Evolutionary conservation across 2,329 filamentous ascomycete genomes (phyloP).

Genomic region (Trichocomaceae sp.): DNA sequence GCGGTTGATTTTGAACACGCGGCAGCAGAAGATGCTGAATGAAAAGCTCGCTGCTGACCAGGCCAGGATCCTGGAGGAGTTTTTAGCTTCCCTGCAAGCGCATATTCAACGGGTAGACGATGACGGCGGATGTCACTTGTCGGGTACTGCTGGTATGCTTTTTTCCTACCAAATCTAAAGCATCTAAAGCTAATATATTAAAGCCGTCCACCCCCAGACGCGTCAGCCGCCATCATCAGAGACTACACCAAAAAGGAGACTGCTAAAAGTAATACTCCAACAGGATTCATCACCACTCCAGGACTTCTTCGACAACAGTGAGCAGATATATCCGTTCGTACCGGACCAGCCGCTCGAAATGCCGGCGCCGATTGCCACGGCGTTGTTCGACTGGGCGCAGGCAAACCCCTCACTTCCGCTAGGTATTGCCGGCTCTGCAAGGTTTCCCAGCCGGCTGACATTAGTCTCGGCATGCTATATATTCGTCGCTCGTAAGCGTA

Average conservation of each 20-base stretch:
- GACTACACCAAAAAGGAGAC: slow-evolving; percentile 7
- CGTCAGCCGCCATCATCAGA: neutral
- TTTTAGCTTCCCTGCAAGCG: slow-evolving; percentile 21
- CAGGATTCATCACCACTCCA: slow-evolving; percentile 30
- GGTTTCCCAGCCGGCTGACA: slow-evolving; percentile 23
- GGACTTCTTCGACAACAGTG: slow-evolving; percentile 30
- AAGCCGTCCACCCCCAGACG: neutral
- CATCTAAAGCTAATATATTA: neutral
- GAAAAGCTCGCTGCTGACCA: slow-evolving; percentile 21
- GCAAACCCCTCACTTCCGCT: slow-evolving; percentile 28
- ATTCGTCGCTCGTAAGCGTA: slow-evolving; percentile 24
- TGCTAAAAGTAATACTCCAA: slow-evolving; percentile 7
- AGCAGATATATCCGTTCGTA: slow-evolving; percentile 28
- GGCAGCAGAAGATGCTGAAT: slow-evolving; percentile 27
- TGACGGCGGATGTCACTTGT: neutral
- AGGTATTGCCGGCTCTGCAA: slow-evolving; percentile 25
- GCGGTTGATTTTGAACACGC: slow-evolving; percentile 34
- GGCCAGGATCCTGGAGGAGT: slow-evolving; percentile 22
- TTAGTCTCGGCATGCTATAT: slow-evolving; percentile 31
- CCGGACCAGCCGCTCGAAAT: slow-evolving; percentile 25
- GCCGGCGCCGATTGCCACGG: slow-evolving; percentile 19
- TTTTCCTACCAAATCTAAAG: neutral
- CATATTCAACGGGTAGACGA: slow-evolving; percentile 16
- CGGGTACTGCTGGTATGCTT: slow-evolving; percentile 2
- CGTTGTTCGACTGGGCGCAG: slow-evolving; percentile 31